Evolutionary conservation across 345 rosid genomes (phyloP).

Genomic region (Citrus hindsii): DNA sequence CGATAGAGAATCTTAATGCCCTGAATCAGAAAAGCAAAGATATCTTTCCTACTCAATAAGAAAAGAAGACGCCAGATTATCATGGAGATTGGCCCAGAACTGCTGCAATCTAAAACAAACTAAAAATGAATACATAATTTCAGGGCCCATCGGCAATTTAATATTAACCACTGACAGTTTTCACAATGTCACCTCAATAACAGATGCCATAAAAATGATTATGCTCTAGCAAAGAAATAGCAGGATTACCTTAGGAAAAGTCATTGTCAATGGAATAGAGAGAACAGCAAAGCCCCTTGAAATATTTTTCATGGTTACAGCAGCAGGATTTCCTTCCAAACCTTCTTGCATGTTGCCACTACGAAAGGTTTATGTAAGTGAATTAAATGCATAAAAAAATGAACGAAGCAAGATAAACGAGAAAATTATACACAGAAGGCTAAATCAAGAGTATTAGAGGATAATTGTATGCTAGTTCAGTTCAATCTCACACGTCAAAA

Average conservation of each 20-base stretch:
- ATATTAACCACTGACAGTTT: background rate
- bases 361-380: conserved; percentile 10
- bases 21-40: background rate
- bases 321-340: conserved; percentile 76
- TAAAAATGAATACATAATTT: background rate
- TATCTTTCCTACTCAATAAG: background rate
- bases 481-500: background rate
- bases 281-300: conserved; percentile 57
- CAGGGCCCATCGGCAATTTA: background rate
- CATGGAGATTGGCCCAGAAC: background rate
- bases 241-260: conserved; percentile 62
- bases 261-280: conserved; percentile 71
- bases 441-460: background rate
- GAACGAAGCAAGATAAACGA: background rate
- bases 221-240: background rate
- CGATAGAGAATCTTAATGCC: background rate
- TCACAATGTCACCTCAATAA: background rate
- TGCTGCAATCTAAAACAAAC: background rate
- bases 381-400: background rate
- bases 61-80: background rate
- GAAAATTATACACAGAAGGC: background rate
- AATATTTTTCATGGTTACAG: conserved; percentile 51
- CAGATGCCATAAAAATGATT: background rate
- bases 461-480: background rate
- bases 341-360: conserved; percentile 89